These are phyloP conservation scores for Erythrophleum ivorense DNA, from an alignment of 331 rosid genomes.

Conservation along the genomic window DNA sequence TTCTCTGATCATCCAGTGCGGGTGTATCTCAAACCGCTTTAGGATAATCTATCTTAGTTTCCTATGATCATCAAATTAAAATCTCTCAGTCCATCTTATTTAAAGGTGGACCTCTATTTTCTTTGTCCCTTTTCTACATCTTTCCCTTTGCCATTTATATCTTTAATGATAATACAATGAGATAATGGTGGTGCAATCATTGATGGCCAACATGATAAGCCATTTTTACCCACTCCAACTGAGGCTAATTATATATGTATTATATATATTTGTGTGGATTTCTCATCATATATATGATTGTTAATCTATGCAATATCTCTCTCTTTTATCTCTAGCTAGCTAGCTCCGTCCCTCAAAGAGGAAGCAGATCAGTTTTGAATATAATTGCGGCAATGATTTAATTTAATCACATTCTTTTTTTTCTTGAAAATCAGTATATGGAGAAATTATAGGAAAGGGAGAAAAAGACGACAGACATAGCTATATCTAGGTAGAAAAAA, in stretches of 20 bases:
- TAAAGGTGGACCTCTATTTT: not conserved
- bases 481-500: conserved; percentile 1
- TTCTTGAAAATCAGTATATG: not conserved
- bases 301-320: conserved; percentile 15
- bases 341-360: not conserved
- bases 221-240: conserved; percentile 53
- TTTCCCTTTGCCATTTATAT: not conserved
- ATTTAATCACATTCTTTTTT: not conserved
- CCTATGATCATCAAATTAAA: not conserved
- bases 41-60: not conserved
- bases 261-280: conserved; percentile 14
- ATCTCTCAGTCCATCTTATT: not conserved
- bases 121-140: not conserved
- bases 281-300: conserved; percentile 38
- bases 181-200: conserved; percentile 47
- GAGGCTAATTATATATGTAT: conserved; percentile 31
- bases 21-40: not conserved
- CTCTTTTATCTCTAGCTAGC: not conserved
- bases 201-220: conserved; percentile 53
- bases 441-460: not conserved
- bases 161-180: conserved; percentile 23
- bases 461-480: not conserved
- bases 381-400: not conserved
- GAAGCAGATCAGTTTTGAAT: conserved; percentile 27
- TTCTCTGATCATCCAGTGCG: not conserved